Conservation (phyloP, 148 eudicot genomes). For the Camellia japonica region DNA sequence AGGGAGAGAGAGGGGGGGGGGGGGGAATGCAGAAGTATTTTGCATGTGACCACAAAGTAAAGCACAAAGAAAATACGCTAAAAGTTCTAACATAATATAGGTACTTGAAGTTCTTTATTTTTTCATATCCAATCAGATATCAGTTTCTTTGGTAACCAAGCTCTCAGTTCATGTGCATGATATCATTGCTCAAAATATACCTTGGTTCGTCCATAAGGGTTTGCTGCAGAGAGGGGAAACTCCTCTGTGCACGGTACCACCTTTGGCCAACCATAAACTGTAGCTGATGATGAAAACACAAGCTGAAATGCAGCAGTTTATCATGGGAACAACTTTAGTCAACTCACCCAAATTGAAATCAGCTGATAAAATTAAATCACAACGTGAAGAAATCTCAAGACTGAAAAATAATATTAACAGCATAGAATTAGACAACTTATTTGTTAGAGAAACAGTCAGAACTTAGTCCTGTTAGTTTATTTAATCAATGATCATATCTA, state of each 20-base stretch:
- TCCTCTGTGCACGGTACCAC: conserved; percentile 96
- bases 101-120: not conserved
- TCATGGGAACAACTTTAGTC: conserved; percentile 62
- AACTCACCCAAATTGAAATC: conserved; percentile 27
- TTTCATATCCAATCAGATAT: not conserved
- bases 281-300: conserved; percentile 95
- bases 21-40: not conserved
- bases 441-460: not conserved
- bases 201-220: conserved; percentile 98
- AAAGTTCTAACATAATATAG: not conserved
- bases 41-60: not conserved
- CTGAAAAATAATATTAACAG: not conserved
- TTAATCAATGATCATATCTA: too few relatives aligned
- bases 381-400: not conserved
- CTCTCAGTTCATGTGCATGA: conserved; percentile 1
- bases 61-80: not conserved
- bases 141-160: not conserved
- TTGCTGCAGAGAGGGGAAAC: conserved; percentile 74
- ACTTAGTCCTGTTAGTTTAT: not conserved
- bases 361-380: conserved; percentile 8
- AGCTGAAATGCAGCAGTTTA: conserved; percentile 47
- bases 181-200: conserved; percentile 27
- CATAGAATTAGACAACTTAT: too few relatives aligned
- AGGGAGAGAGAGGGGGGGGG: not conserved
- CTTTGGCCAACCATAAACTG: conserved; percentile 98